These are phyloP conservation scores for Ogataea corticis DNA, from an alignment of 805 yeast species.

Conservation along the genomic window DNA sequence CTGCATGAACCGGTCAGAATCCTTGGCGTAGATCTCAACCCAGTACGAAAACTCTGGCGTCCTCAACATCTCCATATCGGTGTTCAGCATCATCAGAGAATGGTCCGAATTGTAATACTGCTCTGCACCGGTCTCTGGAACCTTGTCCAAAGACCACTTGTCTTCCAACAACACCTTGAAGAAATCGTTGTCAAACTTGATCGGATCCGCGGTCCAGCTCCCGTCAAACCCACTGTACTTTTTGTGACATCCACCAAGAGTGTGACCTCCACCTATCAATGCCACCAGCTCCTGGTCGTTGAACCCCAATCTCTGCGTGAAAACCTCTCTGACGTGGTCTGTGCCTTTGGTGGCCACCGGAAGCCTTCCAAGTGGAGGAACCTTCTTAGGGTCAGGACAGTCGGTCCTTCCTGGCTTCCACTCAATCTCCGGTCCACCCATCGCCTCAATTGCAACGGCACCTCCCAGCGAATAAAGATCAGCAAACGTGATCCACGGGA, in stretches of 20 bases:
- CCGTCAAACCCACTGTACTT: slow-evolving; percentile 50
- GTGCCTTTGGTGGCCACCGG: slow-evolving; percentile 73
- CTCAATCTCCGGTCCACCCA: slow-evolving; percentile 73
- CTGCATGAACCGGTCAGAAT: slow-evolving; percentile 58
- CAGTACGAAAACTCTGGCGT: slow-evolving; percentile 60
- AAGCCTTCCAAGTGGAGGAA: slow-evolving; percentile 67
- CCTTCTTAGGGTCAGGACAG: slow-evolving; percentile 44
- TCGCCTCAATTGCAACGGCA: slow-evolving; percentile 72
- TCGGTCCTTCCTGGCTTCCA: slow-evolving; percentile 87
- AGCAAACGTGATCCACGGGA: slow-evolving; percentile 74
- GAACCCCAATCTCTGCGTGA: slow-evolving; percentile 61
- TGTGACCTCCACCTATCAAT: slow-evolving; percentile 75
- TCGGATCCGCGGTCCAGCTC: slow-evolving; percentile 46
- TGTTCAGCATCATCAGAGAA: slow-evolving; percentile 78
- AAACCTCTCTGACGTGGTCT: slow-evolving; percentile 62
- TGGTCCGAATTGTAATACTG: slow-evolving; percentile 41
- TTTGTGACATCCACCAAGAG: slow-evolving; percentile 74
- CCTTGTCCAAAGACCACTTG: slow-evolving; percentile 38
- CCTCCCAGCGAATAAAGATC: slow-evolving; percentile 82
- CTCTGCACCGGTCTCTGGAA: slow-evolving; percentile 42
- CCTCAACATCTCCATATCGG: slow-evolving; percentile 65
- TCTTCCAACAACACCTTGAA: slow-evolving; percentile 50
- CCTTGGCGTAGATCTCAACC: slow-evolving; percentile 68
- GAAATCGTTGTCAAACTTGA: slow-evolving; percentile 44
- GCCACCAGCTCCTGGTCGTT: slow-evolving; percentile 73